Evolutionary conservation across 129 eudicot species (phyloP).

Genomic region (Deinandra increscens): DNA sequence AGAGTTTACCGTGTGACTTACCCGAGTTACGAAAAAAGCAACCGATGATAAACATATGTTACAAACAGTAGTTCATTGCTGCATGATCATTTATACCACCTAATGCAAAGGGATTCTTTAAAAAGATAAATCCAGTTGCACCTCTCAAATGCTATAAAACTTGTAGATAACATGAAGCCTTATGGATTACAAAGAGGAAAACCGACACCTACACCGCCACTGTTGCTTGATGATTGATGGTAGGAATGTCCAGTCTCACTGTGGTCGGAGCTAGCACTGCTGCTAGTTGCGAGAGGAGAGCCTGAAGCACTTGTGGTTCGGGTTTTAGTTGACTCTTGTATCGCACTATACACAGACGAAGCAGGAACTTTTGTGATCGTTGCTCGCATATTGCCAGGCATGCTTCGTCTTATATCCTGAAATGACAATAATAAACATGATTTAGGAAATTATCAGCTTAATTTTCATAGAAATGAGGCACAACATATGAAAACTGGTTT

Average conservation of each 20-base stretch:
- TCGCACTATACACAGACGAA: conserved; percentile 53
- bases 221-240: not conserved
- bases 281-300: conserved; percentile 71
- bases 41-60: conserved; percentile 14
- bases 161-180: not conserved
- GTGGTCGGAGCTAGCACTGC: conserved; percentile 37
- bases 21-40: not conserved
- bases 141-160: conserved; percentile 17
- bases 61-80: conserved; percentile 22
- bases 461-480: no score
- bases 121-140: conserved; percentile 41
- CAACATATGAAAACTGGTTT: no score
- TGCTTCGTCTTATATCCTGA: conserved; percentile 84
- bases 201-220: not conserved
- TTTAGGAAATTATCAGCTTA: not conserved
- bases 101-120: conserved; percentile 38
- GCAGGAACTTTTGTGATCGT: conserved; percentile 58
- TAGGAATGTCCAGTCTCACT: not conserved
- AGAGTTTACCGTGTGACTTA: no score
- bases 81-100: conserved; percentile 24
- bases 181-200: not conserved
- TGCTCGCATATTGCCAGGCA: conserved; percentile 60
- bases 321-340: conserved; percentile 51
- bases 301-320: conserved; percentile 42
- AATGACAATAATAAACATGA: conserved; percentile 3